phyloP scores from a whole-genome alignment of 257 asterid species.

The Ballota nigra region DNA sequence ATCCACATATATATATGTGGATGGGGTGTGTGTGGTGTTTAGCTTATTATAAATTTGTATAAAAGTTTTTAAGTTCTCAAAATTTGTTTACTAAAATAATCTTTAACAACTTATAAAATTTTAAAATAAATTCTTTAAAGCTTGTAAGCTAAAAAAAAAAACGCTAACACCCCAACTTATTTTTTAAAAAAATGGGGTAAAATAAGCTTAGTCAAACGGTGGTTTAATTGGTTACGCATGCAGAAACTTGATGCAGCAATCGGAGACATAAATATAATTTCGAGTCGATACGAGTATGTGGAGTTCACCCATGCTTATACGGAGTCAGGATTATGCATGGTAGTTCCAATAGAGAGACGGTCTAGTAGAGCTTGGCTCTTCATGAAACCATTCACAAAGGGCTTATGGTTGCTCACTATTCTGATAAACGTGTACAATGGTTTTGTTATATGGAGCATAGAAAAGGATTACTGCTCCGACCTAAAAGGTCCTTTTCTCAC shows the following conservation, averaged over 20 bases:
- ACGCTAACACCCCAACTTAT: too few species aligned
- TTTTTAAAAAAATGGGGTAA: too few species aligned
- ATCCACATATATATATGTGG: too few species aligned
- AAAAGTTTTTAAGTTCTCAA: too few species aligned
- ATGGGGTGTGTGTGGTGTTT: too few species aligned
- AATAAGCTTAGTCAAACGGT: too few species aligned
- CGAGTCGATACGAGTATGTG: constrained; percentile 27
- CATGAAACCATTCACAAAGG: constrained; percentile 45
- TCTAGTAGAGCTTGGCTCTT: constrained; percentile 33
- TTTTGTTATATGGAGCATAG: constrained; percentile 42
- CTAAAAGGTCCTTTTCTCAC: constrained; percentile 25
- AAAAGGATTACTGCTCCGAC: constrained; percentile 27
- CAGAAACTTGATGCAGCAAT: constrained; percentile 45
- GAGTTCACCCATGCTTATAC: constrained; percentile 49
- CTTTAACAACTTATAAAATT: too few species aligned
- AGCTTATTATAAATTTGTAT: too few species aligned
- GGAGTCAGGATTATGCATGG: constrained; percentile 39
- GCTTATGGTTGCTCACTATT: constrained; percentile 36
- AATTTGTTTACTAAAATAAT: too few species aligned
- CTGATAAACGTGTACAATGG: constrained; percentile 31
- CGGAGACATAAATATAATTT: constrained; percentile 38
- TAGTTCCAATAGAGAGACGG: constrained; percentile 32
- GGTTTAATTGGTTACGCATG: neutral
- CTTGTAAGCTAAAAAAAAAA: too few species aligned
- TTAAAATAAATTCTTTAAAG: too few species aligned